phyloP scores from a whole-genome alignment of 163 green algal genomes.

The Chlorella variabilis region DNA sequence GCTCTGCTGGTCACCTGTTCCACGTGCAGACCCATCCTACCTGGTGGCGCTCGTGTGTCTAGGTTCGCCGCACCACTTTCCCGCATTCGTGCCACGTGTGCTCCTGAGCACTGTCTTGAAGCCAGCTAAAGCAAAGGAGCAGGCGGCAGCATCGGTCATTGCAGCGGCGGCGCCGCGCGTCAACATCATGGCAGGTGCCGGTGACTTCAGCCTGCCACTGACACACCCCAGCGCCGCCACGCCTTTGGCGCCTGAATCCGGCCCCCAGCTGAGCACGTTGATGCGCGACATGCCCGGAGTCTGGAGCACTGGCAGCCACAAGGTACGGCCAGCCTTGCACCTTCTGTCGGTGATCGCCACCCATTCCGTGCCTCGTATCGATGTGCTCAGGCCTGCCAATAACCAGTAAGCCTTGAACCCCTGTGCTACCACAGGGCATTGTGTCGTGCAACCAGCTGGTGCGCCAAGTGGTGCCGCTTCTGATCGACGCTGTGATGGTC shows the following conservation, averaged over 20 bases:
- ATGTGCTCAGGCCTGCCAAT: too few relatives aligned
- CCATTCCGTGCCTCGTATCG: too few relatives aligned
- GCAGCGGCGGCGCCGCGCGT: constrained; percentile 1
- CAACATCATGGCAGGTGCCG: constrained; percentile 14
- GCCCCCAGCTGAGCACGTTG: background rate
- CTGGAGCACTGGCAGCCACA: constrained; percentile 39
- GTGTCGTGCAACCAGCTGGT: constrained; percentile 60
- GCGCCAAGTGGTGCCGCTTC: constrained; percentile 34
- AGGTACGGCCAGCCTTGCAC: constrained; percentile 19
- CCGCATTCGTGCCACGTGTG: background rate
- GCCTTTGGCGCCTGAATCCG: background rate
- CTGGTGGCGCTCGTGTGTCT: constrained; percentile 21
- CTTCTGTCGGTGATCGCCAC: too few relatives aligned
- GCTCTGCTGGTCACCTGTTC: too few relatives aligned
- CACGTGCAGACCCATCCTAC: constrained; percentile 14
- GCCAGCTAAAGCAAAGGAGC: background rate
- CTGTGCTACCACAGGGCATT: constrained; percentile 29
- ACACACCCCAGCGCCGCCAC: background rate
- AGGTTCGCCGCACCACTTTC: constrained; percentile 28
- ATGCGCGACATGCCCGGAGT: constrained; percentile 49
- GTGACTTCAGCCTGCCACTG: constrained; percentile 35
- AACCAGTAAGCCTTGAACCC: too few relatives aligned
- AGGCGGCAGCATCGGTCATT: background rate
- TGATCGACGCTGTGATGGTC: constrained; percentile 16
- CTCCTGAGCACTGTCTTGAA: background rate